phyloP scores from a whole-genome alignment of 139 green algal species.

The Astrephomene gubernaculifera region DNA sequence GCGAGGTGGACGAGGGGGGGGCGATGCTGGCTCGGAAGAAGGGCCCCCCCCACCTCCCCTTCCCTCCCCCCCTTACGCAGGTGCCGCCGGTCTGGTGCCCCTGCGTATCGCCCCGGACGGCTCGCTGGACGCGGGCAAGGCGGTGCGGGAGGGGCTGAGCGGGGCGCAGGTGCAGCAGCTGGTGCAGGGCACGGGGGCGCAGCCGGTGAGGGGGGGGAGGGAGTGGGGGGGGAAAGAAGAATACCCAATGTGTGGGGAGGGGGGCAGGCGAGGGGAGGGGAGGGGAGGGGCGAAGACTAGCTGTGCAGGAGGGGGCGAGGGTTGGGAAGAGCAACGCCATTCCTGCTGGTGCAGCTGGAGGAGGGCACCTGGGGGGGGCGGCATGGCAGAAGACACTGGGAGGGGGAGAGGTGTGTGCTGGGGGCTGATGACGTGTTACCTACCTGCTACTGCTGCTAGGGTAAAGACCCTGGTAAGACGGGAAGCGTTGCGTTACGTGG shows the following conservation, averaged over 20 bases:
- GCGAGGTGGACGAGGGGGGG: too few relatives aligned
- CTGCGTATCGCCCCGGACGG: conserved; percentile 78
- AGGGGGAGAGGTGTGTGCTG: too few relatives aligned
- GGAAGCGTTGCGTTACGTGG: too few relatives aligned
- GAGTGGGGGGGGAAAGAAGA: not conserved
- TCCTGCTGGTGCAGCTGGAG: too few relatives aligned
- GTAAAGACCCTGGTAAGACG: too few relatives aligned
- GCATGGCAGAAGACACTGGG: too few relatives aligned
- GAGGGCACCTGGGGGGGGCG: not conserved
- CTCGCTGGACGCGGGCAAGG: conserved; percentile 81
- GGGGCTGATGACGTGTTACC: too few relatives aligned
- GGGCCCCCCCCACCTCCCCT: not conserved
- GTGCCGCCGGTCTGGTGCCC: conserved; percentile 78
- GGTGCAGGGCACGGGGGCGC: conserved; percentile 42
- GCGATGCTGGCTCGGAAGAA: too few relatives aligned
- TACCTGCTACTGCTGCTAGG: too few relatives aligned
- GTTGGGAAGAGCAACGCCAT: not conserved
- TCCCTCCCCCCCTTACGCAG: not conserved
- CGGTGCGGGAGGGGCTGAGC: conserved; percentile 83
- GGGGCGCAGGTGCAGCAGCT: conserved; percentile 54
- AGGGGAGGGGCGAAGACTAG: not conserved
- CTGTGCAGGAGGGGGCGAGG: not conserved
- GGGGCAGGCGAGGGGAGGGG: not conserved
- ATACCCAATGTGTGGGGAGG: too few relatives aligned
- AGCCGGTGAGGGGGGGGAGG: conserved; percentile 41